Percentiles rank a stretch among this genome's conserved stretches.
These are phyloP conservation scores for Suhomyces tanzawaensis DNA, from an alignment of 805 yeast genomes.

Conservation along the genomic window DNA sequence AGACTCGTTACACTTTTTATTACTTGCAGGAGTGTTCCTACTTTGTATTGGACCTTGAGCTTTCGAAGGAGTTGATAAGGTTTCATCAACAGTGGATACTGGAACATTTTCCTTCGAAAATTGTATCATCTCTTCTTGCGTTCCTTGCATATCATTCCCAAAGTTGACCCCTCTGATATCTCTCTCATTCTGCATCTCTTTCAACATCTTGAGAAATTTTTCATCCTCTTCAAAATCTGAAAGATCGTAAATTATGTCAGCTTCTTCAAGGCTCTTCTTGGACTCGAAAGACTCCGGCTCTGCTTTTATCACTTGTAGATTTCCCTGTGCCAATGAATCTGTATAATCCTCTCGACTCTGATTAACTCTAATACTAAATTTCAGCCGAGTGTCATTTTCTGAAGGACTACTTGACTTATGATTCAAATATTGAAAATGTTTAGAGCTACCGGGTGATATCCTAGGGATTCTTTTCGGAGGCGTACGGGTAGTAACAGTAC, in stretches of 20 bases:
- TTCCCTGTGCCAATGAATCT: no score
- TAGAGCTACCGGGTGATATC: slow-evolving; percentile 7
- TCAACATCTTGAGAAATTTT: slow-evolving; percentile 14
- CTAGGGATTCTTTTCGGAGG: no score
- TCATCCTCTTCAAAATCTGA: slow-evolving; percentile 22
- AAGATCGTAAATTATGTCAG: slow-evolving; percentile 19
- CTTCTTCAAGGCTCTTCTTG: slow-evolving; percentile 9
- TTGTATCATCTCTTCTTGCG: background rate
- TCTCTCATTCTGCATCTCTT: slow-evolving; percentile 1
- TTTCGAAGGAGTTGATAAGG: no score
- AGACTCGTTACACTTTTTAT: slow-evolving; percentile 7
- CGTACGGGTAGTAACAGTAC: no score
- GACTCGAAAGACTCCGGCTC: slow-evolving; percentile 2
- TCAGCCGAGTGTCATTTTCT: no score
- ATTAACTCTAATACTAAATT: no score
- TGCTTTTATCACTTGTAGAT: slow-evolving; percentile 2
- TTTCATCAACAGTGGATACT: no score
- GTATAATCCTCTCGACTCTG: no score
- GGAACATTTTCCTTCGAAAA: no score
- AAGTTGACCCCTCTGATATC: background rate
- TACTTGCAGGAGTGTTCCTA: background rate
- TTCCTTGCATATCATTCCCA: background rate
- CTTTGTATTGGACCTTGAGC: no score
- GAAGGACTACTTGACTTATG: no score
- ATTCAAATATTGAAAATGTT: slow-evolving; percentile 5